Evolutionary conservation across 352 stramenopile species (phyloP).

Genomic region (Globisporangium alternatum): DNA sequence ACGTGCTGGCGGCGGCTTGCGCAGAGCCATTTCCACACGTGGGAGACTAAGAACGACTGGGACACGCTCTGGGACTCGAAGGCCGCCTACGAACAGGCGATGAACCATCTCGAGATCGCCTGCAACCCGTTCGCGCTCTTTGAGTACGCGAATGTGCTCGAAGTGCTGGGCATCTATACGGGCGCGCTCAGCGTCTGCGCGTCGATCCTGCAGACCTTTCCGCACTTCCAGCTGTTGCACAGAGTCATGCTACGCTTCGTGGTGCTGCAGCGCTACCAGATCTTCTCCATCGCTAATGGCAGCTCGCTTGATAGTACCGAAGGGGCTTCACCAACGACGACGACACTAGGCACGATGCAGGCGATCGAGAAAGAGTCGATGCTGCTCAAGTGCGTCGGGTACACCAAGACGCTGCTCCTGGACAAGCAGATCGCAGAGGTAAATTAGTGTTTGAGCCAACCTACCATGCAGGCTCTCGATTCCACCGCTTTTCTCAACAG

Average conservation of each 20-base stretch:
- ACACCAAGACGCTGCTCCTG: slow-evolving; percentile 48
- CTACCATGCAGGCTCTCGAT: neutral
- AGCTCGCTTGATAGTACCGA: neutral
- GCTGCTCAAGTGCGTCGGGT: slow-evolving; percentile 47
- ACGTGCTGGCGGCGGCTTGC: slow-evolving; percentile 55
- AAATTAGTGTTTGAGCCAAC: neutral
- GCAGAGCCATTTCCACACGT: slow-evolving; percentile 50
- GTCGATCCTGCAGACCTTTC: slow-evolving; percentile 54
- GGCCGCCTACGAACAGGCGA: slow-evolving; percentile 49
- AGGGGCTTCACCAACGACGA: neutral
- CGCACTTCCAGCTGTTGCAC: slow-evolving; percentile 35
- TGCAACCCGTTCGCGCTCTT: slow-evolving; percentile 45
- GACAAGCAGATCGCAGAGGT: slow-evolving; percentile 35
- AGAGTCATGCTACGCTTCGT: slow-evolving; percentile 49
- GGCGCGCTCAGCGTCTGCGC: slow-evolving; percentile 41
- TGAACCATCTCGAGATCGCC: slow-evolving; percentile 47
- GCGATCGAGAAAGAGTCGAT: slow-evolving; percentile 23
- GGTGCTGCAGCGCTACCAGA: slow-evolving; percentile 52
- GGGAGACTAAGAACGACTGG: slow-evolving; percentile 49
- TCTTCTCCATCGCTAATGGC: slow-evolving; percentile 23
- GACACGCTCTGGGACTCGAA: slow-evolving; percentile 60
- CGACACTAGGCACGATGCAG: slow-evolving; percentile 2
- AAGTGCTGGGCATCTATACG: slow-evolving; percentile 46
- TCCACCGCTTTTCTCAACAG: neutral
- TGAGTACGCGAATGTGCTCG: slow-evolving; percentile 53